phyloP scores from a whole-genome alignment of 2,329 filamentous ascomycete species.

The Thelonectria olida region DNA sequence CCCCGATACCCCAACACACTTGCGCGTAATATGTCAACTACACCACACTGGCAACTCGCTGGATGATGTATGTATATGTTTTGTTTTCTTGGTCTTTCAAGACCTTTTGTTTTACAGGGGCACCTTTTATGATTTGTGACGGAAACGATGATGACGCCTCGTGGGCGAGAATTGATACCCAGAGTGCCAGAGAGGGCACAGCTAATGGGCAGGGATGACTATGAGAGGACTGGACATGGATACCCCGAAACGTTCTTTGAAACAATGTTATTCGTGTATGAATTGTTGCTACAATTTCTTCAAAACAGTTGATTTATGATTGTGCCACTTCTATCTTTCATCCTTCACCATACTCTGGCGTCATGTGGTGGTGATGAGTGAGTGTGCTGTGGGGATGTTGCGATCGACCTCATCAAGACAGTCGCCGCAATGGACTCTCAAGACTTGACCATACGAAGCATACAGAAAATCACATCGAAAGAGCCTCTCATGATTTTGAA shows the following conservation, averaged over 20 bases:
- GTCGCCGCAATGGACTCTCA: no score
- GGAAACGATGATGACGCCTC: slow-evolving; percentile 7
- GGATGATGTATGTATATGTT: slow-evolving; percentile 6
- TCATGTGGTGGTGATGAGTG: no score
- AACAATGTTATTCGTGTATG: not conserved
- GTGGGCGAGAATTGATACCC: slow-evolving; percentile 30
- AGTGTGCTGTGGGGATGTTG: no score
- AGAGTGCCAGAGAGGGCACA: slow-evolving; percentile 19
- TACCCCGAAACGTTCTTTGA: slow-evolving; percentile 34
- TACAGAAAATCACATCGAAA: not conserved
- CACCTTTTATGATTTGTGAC: not conserved
- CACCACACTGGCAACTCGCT: not conserved
- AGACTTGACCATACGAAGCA: no score
- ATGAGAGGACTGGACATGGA: slow-evolving; percentile 17
- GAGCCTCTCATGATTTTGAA: slow-evolving; percentile 9
- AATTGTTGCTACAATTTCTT: not conserved
- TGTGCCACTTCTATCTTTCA: not conserved
- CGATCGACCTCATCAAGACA: no score
- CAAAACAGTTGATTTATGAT: not conserved
- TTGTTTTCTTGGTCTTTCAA: not conserved
- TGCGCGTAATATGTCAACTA: not conserved
- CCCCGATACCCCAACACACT: slow-evolving; percentile 14
- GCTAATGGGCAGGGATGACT: slow-evolving; percentile 12
- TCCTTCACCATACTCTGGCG: not conserved
- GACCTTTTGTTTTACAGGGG: not conserved